Base-by-base conservation (phyloP, 2,329 filamentous ascomycete genomes). In the Botryotinia narcissicola region DNA sequence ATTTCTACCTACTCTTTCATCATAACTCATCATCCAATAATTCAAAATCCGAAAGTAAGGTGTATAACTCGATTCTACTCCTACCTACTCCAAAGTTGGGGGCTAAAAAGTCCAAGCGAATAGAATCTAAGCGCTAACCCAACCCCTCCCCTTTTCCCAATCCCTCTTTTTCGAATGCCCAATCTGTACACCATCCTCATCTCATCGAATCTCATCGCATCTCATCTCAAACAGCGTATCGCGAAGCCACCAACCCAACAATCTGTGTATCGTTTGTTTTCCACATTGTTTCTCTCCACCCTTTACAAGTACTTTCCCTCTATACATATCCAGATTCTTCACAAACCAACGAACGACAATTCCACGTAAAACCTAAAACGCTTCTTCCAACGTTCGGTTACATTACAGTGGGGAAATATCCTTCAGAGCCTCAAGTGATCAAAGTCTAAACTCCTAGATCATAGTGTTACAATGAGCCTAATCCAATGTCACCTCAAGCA, bases 151-250 rank as follows among this genome's bases (percentile, higher is more conserved):
- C 66, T 40, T 32, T 32, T 59, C 29, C 16, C 59, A 16, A 29
- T 57, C n/a, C 32, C 59, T 61, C 59, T 61, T 25, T 25, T 61
- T 25, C 59, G 10, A 32, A 57, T 61, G 22, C 59, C 57, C 29
- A 37, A 57, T 57, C 51, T 57, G 4, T 20, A 7, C 59, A 57
- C 48, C 46, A n/a, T 59, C 40, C 20, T 57, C 42, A 59, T 42
- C n/a, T 57, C 42, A 32, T 42, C n/a, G 40, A 29, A 32, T 62
- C 60, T n/a, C 35, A 32, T 42, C n/a, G 40, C 42, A 32, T 62
- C 60, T n/a, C 35, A 16, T 42, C 18, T 14, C n/a, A 54, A n/a
- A 18, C 32, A 68, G 66, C 66, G 46, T 68, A 68, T 68, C 46
- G 66, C 66, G 46, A 54, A 68, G 37, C 37, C 8, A 54, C 32